Evolutionary conservation across 768 basidiomycete genomes (phyloP), one percentile per base, ranked within the genome.

Genomic region (Termitomyces sp.): DNA sequence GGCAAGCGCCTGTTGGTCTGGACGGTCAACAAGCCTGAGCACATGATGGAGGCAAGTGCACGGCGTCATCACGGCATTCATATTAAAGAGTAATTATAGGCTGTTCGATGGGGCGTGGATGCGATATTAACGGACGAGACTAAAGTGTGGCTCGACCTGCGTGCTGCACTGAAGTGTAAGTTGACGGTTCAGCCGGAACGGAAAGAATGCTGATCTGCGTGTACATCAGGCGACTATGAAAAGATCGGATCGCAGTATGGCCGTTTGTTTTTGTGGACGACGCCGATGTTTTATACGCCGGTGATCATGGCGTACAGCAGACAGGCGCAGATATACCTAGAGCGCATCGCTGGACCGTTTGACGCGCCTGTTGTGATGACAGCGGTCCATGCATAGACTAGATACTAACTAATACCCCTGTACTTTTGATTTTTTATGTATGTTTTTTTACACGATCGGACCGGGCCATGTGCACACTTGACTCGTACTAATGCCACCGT

Each of bases 1-100:
- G 88, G 88, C 20, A 97, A 97, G 80, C 79, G 80, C 63, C 64
- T 98, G 56, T 88, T 95, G 82, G 92, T 94, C 3, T 98, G 95
- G 97, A 99, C 97, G 0, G 96, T 98, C 28, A 99, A 99, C 67
- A 80, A 87, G 47, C 85, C 85, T 10, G 84, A 84, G 54, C 86
- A 93, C 66, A 93, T 94, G 92, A 89, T 92, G 81, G 91, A 94
- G 84, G 90, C 86, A 30, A 44, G 53, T 40, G 83, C 70, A 32
- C 52, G 49, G 40, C 3, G 40, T 9, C 4, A 18, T 41, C 8
- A 41, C 40, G 3, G 9, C 40, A 41, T 6, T n/a, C 40, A 6
- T 41, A 20, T 41, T 41, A 20, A 41, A n/a, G 7, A 26, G 26
- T 20, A 38, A 41, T n/a, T 41, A 41, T 63, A 90, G 88, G 88